These are phyloP conservation scores for Raphanus raphanistrum DNA, from an alignment of 345 rosid species.

Conservation along the genomic window DNA sequence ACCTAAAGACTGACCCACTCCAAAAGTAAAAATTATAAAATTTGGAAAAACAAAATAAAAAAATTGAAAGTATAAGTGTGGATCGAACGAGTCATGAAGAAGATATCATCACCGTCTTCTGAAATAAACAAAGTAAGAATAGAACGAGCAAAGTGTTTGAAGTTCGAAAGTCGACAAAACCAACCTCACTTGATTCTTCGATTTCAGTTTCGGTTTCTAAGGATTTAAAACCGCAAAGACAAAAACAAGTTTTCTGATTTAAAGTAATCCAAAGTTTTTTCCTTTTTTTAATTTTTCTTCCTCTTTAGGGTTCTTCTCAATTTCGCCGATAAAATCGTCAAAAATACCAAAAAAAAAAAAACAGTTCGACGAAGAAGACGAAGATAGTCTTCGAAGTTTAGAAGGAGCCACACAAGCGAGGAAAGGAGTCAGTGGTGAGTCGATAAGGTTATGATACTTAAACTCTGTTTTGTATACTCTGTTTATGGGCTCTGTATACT, in stretches of 20 bases:
- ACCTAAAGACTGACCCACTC: slow-evolving; percentile 18
- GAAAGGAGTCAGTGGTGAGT: slow-evolving; percentile 9
- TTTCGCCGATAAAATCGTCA: slow-evolving; percentile 19
- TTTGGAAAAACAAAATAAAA: neutral
- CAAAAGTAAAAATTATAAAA: neutral
- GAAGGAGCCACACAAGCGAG: neutral
- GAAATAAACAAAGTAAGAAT: neutral
- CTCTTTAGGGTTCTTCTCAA: slow-evolving; percentile 36
- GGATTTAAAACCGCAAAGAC: neutral
- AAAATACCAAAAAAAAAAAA: neutral
- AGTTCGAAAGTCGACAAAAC: neutral
- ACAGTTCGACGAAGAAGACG: neutral
- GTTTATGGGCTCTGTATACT: neutral
- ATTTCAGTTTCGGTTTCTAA: slow-evolving; percentile 19
- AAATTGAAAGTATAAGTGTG: slow-evolving; percentile 11
- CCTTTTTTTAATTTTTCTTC: neutral
- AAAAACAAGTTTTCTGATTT: neutral
- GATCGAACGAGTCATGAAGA: slow-evolving; percentile 33
- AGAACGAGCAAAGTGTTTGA: slow-evolving; percentile 18
- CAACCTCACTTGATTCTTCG: slow-evolving; percentile 23
- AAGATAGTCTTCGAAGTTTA: neutral
- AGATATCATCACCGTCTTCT: slow-evolving; percentile 17
- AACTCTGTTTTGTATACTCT: neutral
- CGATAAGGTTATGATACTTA: slow-evolving; percentile 33
- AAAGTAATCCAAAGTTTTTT: neutral